Evolutionary conservation across 108 stramenopile species (phyloP).

Genomic region (Fragilaria radians): DNA sequence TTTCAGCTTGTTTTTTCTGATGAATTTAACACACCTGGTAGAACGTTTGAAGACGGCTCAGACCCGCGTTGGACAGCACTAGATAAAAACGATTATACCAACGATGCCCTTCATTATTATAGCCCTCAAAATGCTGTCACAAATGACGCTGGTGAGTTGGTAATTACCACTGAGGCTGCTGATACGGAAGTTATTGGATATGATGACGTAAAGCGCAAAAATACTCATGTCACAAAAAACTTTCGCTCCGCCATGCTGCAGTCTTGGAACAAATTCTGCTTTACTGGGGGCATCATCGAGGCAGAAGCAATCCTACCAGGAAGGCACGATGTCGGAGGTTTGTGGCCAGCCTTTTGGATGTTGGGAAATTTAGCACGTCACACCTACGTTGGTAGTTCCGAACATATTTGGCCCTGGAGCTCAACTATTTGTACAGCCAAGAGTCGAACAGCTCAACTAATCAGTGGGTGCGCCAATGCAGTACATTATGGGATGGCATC

Average conservation of each 20-base stretch:
- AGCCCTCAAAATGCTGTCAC: conserved; percentile 59
- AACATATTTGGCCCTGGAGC: conserved; percentile 89
- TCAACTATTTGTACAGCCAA: conserved; percentile 54
- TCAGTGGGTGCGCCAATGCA: conserved; percentile 72
- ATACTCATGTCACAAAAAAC: conserved; percentile 65
- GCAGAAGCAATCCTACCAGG: conserved; percentile 87
- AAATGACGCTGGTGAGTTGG: conserved; percentile 67
- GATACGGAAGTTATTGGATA: conserved; percentile 81
- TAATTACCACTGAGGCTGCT: conserved; percentile 69
- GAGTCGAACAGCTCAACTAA: conserved; percentile 42
- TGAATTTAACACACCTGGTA: conserved; percentile 83
- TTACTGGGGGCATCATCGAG: conserved; percentile 94
- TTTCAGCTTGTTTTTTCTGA: conserved; percentile 87
- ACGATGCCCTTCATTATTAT: conserved; percentile 93
- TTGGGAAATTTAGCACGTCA: conserved; percentile 94
- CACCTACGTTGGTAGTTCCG: conserved; percentile 87
- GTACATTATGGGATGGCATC: conserved; percentile 82
- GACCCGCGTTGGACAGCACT: conserved; percentile 97
- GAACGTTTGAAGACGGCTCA: conserved; percentile 83
- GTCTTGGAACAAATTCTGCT: conserved; percentile 98
- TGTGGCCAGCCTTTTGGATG: conserved; percentile 99
- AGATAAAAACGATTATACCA: conserved; percentile 98
- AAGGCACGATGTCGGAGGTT: conserved; percentile 65
- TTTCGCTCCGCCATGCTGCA: conserved; percentile 93
- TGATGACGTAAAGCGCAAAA: conserved; percentile 63